phyloP scores from a whole-genome alignment of 768 basidiomycete genomes.

The Calocybe gangraenosa region DNA sequence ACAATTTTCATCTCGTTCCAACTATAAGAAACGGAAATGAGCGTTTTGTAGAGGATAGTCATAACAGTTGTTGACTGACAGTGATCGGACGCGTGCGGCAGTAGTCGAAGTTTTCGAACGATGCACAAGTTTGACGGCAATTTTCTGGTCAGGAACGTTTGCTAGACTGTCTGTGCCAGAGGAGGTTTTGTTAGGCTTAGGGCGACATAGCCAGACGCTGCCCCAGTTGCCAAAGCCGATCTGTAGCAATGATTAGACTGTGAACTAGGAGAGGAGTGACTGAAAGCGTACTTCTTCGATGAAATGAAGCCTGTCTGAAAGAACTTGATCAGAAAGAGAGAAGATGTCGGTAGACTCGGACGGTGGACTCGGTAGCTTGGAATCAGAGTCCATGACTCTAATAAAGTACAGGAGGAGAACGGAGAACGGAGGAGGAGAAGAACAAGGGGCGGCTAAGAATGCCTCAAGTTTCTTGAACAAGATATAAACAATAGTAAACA shows the following conservation, averaged over 20 bases:
- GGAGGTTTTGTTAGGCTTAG: slow-evolving; percentile 43
- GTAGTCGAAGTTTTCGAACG: slow-evolving; percentile 81
- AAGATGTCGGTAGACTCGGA: slow-evolving; percentile 57
- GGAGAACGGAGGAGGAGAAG: slow-evolving; percentile 17
- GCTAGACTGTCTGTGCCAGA: slow-evolving; percentile 28
- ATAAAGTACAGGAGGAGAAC: slow-evolving; percentile 70
- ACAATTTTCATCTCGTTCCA: slow-evolving; percentile 99
- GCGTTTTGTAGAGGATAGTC: neutral
- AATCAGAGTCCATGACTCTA: slow-evolving; percentile 36
- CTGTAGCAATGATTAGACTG: slow-evolving; percentile 29
- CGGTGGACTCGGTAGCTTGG: slow-evolving; percentile 25
- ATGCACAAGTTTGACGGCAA: slow-evolving; percentile 94
- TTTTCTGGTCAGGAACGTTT: slow-evolving; percentile 44
- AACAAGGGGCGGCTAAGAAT: slow-evolving; percentile 12
- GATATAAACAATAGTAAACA: slow-evolving; percentile 34
- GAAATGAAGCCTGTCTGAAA: slow-evolving; percentile 69
- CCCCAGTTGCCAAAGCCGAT: slow-evolving; percentile 95
- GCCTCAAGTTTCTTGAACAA: slow-evolving; percentile 30
- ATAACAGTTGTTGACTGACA: slow-evolving; percentile 44
- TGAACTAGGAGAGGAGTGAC: slow-evolving; percentile 5
- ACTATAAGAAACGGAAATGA: slow-evolving; percentile 32
- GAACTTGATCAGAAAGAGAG: slow-evolving; percentile 67
- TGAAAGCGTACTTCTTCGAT: slow-evolving; percentile 59
- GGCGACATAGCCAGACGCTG: slow-evolving; percentile 77
- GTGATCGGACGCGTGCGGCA: slow-evolving; percentile 82